Base-by-base conservation (phyloP, 2,329 filamentous ascomycete species). In the Trichoderma sp. region DNA sequence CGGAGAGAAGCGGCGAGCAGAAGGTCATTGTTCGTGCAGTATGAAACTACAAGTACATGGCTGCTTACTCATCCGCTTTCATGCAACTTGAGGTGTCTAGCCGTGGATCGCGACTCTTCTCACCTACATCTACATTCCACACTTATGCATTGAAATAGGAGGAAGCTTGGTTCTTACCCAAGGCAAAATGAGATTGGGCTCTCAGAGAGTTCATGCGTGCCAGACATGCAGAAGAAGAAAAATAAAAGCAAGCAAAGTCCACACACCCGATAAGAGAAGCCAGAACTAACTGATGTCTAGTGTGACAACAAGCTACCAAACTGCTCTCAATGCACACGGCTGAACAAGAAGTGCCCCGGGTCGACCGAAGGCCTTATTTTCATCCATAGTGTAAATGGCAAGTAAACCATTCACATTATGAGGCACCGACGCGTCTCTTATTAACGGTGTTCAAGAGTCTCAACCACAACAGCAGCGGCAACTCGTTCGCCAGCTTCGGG, bases 281-380 rank as follows among this genome's bases (percentile, higher is more conserved):
- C 6, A 12, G 36, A 39, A 43, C 57, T 55, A 30, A 53, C 13
- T 23, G 30, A 15, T 17, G 0, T 39, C n/a, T 32, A 71, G 69
- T 71, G 69, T 55, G 69, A 71, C 17, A 71, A 61, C 26, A 68
- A 68, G 26, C n/a, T 36, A 13, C 69, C 63, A 17, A 36, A 71
- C 34, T 71, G 63, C 32, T 43, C 69, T 23, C 61, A 39, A 53
- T 71, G 69, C 36, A 58, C 39, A 26, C 62, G 62, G n/a, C 17
- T 67, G 7, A 57, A 47, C n/a, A 66, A 61, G 36, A 55, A 26
- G 17, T 71, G 69, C 30, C 69, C 62, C 13, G 69, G 69, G 17
- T 23, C 69, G 9, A 47, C 61, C 1, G 26, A 50, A 43, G 69
- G 69, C 8, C 69, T 71, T 26, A 71, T 71, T 57, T 71, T 71